phyloP scores from a whole-genome alignment of 2,329 filamentous ascomycete species.

The Lecanicillium sp. region DNA sequence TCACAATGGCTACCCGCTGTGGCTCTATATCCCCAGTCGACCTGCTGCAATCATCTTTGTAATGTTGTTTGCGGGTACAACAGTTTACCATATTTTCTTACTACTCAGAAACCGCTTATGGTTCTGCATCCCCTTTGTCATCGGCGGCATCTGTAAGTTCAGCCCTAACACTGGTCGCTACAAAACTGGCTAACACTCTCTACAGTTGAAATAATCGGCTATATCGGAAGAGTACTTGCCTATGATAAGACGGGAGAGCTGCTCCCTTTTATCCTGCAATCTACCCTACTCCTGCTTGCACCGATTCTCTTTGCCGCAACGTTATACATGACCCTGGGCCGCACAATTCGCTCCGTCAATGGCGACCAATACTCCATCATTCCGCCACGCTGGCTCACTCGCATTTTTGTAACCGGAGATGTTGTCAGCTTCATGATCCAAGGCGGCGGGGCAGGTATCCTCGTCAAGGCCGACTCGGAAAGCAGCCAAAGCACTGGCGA shows the following conservation, averaged over 20 bases:
- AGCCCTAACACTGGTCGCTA: background rate
- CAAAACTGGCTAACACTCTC: background rate
- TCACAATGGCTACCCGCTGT: slow-evolving; percentile 16
- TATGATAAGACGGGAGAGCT: slow-evolving; percentile 25
- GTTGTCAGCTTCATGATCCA: slow-evolving; percentile 21
- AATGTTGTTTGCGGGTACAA: slow-evolving; percentile 32
- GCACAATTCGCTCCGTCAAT: slow-evolving; percentile 23
- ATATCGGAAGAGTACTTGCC: slow-evolving; percentile 27
- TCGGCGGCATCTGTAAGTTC: slow-evolving; percentile 36
- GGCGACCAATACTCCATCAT: slow-evolving; percentile 16
- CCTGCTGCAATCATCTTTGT: slow-evolving; percentile 36
- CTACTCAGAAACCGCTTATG: slow-evolving; percentile 34
- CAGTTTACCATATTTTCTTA: slow-evolving; percentile 30
- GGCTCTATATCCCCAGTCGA: slow-evolving; percentile 30
- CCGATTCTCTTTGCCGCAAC: slow-evolving; percentile 36
- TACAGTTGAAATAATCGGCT: slow-evolving; percentile 28
- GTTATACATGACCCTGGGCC: slow-evolving; percentile 36
- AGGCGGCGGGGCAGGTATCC: slow-evolving; percentile 19
- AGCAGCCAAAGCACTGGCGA: slow-evolving; percentile 25
- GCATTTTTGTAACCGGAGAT: slow-evolving; percentile 23
- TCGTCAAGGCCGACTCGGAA: slow-evolving; percentile 15
- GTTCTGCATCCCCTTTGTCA: slow-evolving; percentile 38
- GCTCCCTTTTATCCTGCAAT: slow-evolving; percentile 29
- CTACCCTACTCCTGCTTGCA: slow-evolving; percentile 31
- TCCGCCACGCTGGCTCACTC: slow-evolving; percentile 17